These are phyloP conservation scores for Pyrus communis DNA, from an alignment of 306 rosid genomes.

Conservation along the genomic window DNA sequence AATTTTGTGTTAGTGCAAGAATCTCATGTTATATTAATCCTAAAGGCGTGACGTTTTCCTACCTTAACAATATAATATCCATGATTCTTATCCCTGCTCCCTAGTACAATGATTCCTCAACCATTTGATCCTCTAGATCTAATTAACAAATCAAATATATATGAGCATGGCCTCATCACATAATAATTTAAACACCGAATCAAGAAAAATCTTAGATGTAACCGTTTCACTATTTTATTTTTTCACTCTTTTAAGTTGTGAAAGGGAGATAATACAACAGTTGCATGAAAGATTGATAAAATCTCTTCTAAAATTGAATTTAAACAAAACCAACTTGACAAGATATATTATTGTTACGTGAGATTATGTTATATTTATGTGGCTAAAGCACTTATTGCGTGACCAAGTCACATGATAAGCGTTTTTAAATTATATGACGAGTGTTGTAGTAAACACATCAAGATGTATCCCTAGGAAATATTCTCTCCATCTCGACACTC, in stretches of 20 bases:
- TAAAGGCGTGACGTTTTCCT: neutral
- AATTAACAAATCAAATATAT: slow-evolving; percentile 14
- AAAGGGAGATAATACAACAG: neutral
- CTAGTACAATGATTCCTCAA: slow-evolving; percentile 21
- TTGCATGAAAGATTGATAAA: too few species aligned
- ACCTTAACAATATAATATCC: neutral
- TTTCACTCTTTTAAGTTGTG: too few species aligned
- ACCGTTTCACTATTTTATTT: too few species aligned
- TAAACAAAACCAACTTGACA: too few species aligned
- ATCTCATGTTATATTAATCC: slow-evolving; percentile 11
- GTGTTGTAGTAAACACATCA: neutral
- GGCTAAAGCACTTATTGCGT: neutral
- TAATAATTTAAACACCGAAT: neutral
- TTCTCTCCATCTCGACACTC: slow-evolving; percentile 11
- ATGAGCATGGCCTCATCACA: too few species aligned
- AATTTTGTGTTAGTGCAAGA: neutral
- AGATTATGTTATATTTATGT: too few species aligned
- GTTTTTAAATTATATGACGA: neutral
- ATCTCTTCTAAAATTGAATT: neutral
- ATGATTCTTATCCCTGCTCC: slow-evolving; percentile 4
- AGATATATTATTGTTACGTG: neutral
- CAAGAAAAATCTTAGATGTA: too few species aligned
- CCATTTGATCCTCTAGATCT: slow-evolving; percentile 24
- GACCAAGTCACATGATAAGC: neutral
- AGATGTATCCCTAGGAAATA: neutral